Evolutionary conservation across 2,329 filamentous ascomycete genomes (phyloP).

Genomic region (Bipolaris cookei): DNA sequence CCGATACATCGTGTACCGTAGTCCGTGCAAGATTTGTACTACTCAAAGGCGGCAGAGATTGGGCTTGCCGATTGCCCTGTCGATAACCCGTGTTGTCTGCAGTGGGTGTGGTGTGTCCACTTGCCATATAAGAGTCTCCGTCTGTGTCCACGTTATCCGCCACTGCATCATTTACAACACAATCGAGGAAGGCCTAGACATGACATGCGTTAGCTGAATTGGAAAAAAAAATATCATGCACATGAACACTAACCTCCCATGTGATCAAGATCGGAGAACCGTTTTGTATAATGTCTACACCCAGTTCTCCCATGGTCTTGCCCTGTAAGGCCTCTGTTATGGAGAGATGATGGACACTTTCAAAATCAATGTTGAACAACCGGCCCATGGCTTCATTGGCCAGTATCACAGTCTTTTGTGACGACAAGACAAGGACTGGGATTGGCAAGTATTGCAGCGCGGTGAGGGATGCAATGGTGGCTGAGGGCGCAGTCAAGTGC

Average conservation of each 20-base stretch:
- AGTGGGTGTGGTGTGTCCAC: constrained; percentile 42
- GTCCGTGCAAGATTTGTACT: constrained; percentile 48
- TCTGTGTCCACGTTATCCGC: constrained; percentile 17
- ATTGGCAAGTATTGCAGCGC: constrained; percentile 77
- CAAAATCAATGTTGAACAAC: constrained; percentile 65
- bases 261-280: constrained; percentile 60
- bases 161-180: constrained; percentile 49
- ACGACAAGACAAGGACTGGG: constrained; percentile 72
- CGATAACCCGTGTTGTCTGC: constrained; percentile 17
- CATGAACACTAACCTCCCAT: constrained; percentile 54
- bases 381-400: constrained; percentile 79
- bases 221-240: neutral
- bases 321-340: constrained; percentile 68
- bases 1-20: constrained; percentile 64
- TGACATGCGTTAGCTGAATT: constrained; percentile 16
- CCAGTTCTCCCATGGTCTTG: constrained; percentile 71
- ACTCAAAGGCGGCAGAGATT: constrained; percentile 37
- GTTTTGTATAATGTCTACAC: constrained; percentile 75
- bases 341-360: constrained; percentile 51
- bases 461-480: constrained; percentile 43
- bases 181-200: constrained; percentile 51
- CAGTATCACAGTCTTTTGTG: constrained; percentile 71
- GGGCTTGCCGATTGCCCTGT: constrained; percentile 8
- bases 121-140: constrained; percentile 23
- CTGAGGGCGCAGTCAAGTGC: constrained; percentile 35